These are phyloP conservation scores for Coemansia sp. DNA, from an alignment of 192 early-diverging fungal species.

Conservation along the genomic window DNA sequence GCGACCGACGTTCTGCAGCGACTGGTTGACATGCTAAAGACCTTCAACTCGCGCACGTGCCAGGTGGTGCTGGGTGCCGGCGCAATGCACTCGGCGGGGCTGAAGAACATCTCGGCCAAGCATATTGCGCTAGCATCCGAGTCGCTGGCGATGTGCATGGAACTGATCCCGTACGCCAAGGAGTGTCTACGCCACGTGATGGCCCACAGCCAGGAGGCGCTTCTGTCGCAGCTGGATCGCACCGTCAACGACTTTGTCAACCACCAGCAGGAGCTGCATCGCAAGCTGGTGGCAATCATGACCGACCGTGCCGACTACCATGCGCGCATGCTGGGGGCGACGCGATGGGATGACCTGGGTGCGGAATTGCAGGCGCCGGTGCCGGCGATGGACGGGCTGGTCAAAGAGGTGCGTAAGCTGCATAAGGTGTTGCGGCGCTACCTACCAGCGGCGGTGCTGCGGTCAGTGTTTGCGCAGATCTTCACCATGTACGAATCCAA, in stretches of 20 bases:
- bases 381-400: constrained; percentile 76
- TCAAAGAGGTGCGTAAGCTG: constrained; percentile 87
- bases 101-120: constrained; percentile 96
- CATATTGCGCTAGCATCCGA: constrained; percentile 95
- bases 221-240: constrained; percentile 90
- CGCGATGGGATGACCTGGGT: constrained; percentile 47
- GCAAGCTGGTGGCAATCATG: constrained; percentile 94
- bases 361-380: constrained; percentile 25
- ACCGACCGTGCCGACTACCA: constrained; percentile 81
- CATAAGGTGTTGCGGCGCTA: constrained; percentile 92
- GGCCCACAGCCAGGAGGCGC: constrained; percentile 72
- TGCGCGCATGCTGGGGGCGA: constrained; percentile 69
- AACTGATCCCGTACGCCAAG: constrained; percentile 81
- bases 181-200: constrained; percentile 72
- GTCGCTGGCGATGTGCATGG: constrained; percentile 84
- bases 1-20: constrained; percentile 87
- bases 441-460: constrained; percentile 68
- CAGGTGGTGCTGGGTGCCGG: constrained; percentile 98
- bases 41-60: constrained; percentile 94
- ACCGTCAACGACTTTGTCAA: constrained; percentile 78
- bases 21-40: constrained; percentile 77
- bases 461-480: constrained; percentile 76
- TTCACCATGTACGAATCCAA: constrained; percentile 74
- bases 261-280: constrained; percentile 89
- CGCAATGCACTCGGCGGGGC: constrained; percentile 93